phyloP scores from a whole-genome alignment of 208 protist species.

The Trypanosoma congolense region DNA sequence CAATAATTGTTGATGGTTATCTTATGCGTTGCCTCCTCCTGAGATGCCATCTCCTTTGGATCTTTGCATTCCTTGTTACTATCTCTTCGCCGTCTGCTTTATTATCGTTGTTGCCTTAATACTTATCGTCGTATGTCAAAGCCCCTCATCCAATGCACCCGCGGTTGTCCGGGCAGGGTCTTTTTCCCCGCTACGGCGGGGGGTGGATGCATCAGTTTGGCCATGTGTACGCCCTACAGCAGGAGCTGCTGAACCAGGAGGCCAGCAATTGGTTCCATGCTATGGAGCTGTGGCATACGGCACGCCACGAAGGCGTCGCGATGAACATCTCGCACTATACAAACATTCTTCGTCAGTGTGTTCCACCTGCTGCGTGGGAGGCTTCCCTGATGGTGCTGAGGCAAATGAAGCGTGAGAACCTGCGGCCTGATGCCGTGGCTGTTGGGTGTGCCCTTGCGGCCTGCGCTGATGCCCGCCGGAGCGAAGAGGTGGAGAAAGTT shows the following conservation, averaged over 20 bases:
- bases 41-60: too few relatives aligned
- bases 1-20: too few relatives aligned
- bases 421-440: conserved; percentile 65
- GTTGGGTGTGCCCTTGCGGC: conserved; percentile 59
- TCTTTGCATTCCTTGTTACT: background rate
- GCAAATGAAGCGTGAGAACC: conserved; percentile 62
- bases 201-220: conserved; percentile 91
- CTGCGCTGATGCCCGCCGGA: conserved; percentile 44
- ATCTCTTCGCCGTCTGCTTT: background rate
- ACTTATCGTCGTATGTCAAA: conserved; percentile 1
- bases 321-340: conserved; percentile 70
- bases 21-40: too few relatives aligned
- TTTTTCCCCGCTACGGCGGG: conserved; percentile 77
- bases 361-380: conserved; percentile 60
- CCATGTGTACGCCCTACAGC: conserved; percentile 84
- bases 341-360: conserved; percentile 77
- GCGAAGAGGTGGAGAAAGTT: conserved; percentile 39
- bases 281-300: conserved; percentile 79
- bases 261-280: conserved; percentile 79
- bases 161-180: conserved; percentile 46
- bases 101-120: too few relatives aligned
- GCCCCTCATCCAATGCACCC: conserved; percentile 36
- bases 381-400: conserved; percentile 42
- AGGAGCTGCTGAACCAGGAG: conserved; percentile 68
- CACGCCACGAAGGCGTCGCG: conserved; percentile 72